These are phyloP conservation scores for Isoetes taiwanensis DNA, from an alignment of 75 land plant species.

Conservation along the genomic window DNA sequence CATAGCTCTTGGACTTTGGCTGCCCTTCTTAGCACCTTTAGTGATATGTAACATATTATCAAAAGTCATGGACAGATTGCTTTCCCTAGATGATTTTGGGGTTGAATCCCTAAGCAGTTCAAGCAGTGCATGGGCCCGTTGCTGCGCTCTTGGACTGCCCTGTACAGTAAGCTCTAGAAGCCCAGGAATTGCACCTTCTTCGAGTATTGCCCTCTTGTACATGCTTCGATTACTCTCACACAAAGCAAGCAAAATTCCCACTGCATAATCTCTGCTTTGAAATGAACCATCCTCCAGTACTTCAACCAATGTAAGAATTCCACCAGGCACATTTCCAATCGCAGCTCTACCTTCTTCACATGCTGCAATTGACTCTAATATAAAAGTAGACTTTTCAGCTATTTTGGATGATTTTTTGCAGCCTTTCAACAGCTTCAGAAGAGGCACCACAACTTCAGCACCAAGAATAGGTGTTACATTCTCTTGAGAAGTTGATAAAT, in stretches of 20 bases:
- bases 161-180: conserved; percentile 70
- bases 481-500: conserved; percentile 43
- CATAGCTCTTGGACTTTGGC: conserved; percentile 47
- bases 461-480: conserved; percentile 33
- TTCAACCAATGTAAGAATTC: conserved; percentile 63
- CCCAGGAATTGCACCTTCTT: conserved; percentile 74
- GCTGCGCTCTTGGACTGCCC: conserved; percentile 45
- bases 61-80: conserved; percentile 43
- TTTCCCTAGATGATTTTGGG: conserved; percentile 13
- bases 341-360: conserved; percentile 50
- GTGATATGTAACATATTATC: conserved; percentile 29
- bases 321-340: conserved; percentile 43
- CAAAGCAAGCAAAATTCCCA: conserved; percentile 48
- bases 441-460: conserved; percentile 28
- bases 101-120: conserved; percentile 40
- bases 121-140: conserved; percentile 42
- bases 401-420: conserved; percentile 52
- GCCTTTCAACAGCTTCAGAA: conserved; percentile 33
- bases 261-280: conserved; percentile 53
- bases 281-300: conserved; percentile 56
- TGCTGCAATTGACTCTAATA: conserved; percentile 43
- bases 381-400: conserved; percentile 41
- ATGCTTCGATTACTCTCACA: conserved; percentile 38
- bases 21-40: conserved; percentile 38
- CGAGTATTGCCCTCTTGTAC: conserved; percentile 56